Conservation (phyloP, 1,139 yeast genomes). For the Debaryomyces coudertii region DNA sequence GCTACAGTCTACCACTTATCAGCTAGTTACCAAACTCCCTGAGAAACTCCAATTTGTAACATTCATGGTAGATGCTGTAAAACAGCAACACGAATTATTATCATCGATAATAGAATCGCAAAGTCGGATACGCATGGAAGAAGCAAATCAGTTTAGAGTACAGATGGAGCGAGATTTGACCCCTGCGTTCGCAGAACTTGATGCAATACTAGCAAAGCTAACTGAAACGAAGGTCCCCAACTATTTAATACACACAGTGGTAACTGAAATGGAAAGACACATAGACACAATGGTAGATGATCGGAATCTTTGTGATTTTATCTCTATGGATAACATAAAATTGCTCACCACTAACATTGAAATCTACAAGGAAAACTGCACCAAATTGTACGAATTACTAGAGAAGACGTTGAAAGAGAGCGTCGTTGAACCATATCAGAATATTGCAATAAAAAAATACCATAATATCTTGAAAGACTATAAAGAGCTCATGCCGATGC, state of each 20-base stretch:
- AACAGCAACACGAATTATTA: constrained; percentile 21
- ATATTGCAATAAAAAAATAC: constrained; percentile 19
- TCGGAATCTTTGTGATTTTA: constrained; percentile 32
- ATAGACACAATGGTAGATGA: constrained; percentile 2
- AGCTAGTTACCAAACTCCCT: constrained; percentile 28
- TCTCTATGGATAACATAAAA: constrained; percentile 39
- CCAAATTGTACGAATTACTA: constrained; percentile 26
- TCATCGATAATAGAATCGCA: constrained; percentile 21
- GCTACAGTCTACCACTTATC: constrained; percentile 28
- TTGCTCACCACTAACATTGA: constrained; percentile 30
- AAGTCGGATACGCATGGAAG: constrained; percentile 16
- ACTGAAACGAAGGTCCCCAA: constrained; percentile 33
- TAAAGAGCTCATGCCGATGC: constrained; percentile 27
- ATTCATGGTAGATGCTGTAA: constrained; percentile 22
- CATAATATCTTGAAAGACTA: constrained; percentile 23
- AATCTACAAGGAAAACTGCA: constrained; percentile 32
- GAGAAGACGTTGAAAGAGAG: constrained; percentile 21
- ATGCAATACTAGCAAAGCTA: constrained; percentile 29
- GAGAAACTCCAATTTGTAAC: constrained; percentile 24
- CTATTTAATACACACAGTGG: constrained; percentile 22
- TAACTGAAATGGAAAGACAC: constrained; percentile 7
- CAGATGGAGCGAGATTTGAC: constrained; percentile 27
- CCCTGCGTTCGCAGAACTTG: constrained; percentile 30
- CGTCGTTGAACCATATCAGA: constrained; percentile 20
- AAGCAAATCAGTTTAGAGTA: constrained; percentile 17